Base-by-base conservation (phyloP, 2,329 filamentous ascomycete species). In the Sarocladium brachiariae region DNA sequence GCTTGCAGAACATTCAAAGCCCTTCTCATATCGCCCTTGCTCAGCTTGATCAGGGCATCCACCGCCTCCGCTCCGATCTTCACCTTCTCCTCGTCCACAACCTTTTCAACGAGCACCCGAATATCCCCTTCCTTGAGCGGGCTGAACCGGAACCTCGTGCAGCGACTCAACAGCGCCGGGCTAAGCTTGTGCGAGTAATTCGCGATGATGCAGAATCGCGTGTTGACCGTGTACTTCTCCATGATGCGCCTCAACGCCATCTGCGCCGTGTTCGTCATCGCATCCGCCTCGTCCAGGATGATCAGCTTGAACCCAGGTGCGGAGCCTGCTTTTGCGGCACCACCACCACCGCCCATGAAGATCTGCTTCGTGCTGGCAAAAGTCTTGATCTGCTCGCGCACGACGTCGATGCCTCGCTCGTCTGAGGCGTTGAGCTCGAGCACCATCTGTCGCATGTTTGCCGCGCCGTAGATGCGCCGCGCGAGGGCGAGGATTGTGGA, bases 191-290 rank as follows among this genome's bases (percentile, higher is more conserved):
- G 93, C 25, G 93, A 93, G 69, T 99, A 99, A 71, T 99, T 99
- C 59, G 93, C 93, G 59, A 99, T 97, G 64, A 99, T 89, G 72
- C 92, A 97, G 72, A 99, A 99, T 49, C 93, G 79, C 2, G 93
- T 96, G 71, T 99, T 99, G 53, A 88, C 88, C 1, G 93, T 99
- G 72, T 99, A 99, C 71, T 96, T 96, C 65, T 99, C 93, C 93
- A 99, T 99, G 63, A 99, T 97, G 45, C 93, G 78, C 55, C 93
- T 81, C 51, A 99, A 75, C 0, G 93, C 93, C 92, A 99, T 99
- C 70, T 99, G 93, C 5, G 93, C 93, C 1, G 92, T 95, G 50
- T 89, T 87, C n/a, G 93, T 99, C 93, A 99, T 99, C 50, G 93
- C 93, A 66, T 99, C 93, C n/a, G 93, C 93, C 73, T 99, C 93